Base-by-base conservation (phyloP, 1,284 basidiomycete species). In the Flammula alnicola region DNA sequence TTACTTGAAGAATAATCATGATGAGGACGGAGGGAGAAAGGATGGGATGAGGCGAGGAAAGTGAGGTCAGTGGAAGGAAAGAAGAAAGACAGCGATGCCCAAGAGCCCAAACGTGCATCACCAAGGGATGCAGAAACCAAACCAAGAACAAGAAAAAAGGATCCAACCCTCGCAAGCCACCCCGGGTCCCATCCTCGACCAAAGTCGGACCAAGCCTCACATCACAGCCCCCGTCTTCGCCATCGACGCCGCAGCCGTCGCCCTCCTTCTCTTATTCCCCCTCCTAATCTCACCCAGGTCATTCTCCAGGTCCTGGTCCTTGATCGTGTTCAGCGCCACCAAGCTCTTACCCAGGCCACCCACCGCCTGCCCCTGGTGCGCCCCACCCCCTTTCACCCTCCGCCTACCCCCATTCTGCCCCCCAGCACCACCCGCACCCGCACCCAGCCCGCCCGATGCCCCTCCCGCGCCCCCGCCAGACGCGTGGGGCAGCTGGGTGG, bases 261-360 rank as follows among this genome's bases (percentile, higher is more conserved):
- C 81, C 2, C 86, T 72, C 59, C 86, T 70, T 58, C 88, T 70
- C 67, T 89, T 90, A 47, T 82, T 86, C 20, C 81, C 84, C 49
- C 87, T 71, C 58, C 86, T 76, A 55, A 91, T 89, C 68, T 91
- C 88, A 44, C 79, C 80, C 56, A 91, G 65, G 64, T 91, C 88
- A 38, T 71, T 75, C 51, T 91, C 89, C 42, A 86, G 72, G 62
- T 91, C 89, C 19, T 59, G 60, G 31, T 90, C 86, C 63, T 87
- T 88, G 57, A 73, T 73, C 12, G 68, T 65, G 5, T 73, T 71
- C 26, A 88, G 65, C 56, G 79, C 72, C 3, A 65, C 61, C 45
- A 85, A 64, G 55, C 83, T 84, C 75, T 89, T 88, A 2, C 86
- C 85, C 26, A 87, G 69, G 3, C 81, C 83, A 3, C 85, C 85